Conservation (phyloP, 202 grass and related monocot genomes). For the Hordeum pubiflorum region DNA sequence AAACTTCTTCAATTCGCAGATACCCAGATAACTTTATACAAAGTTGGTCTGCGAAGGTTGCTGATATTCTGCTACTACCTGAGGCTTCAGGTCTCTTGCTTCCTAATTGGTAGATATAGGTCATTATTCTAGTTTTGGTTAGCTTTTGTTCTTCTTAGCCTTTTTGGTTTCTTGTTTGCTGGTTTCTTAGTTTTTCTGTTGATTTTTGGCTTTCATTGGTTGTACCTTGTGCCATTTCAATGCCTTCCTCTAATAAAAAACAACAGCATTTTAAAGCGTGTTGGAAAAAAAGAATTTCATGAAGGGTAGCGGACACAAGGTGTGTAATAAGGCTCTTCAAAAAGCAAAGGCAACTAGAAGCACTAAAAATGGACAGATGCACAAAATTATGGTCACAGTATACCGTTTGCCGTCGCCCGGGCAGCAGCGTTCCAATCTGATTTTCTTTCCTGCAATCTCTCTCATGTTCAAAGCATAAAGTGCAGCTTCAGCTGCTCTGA, state of each 20-base stretch:
- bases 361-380: background rate
- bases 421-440: conserved; percentile 60
- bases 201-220: background rate
- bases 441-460: conserved; percentile 64
- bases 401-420: conserved; percentile 46
- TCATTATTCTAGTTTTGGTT: background rate
- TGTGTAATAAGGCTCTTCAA: background rate
- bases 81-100: background rate
- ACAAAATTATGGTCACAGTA: conserved; percentile 13
- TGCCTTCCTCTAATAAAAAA: background rate
- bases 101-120: background rate
- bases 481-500: conserved; percentile 72
- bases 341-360: background rate
- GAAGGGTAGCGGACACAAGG: background rate
- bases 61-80: background rate
- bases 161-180: background rate
- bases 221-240: background rate
- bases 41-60: background rate
- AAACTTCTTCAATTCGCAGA: background rate
- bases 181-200: background rate
- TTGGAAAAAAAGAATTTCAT: background rate
- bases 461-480: conserved; percentile 57
- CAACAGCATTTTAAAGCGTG: background rate
- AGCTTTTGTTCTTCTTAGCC: background rate
- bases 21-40: background rate